Evolutionary conservation across 1,139 yeast genomes (phyloP).

Genomic region (Eremothecium cymbalariae): DNA sequence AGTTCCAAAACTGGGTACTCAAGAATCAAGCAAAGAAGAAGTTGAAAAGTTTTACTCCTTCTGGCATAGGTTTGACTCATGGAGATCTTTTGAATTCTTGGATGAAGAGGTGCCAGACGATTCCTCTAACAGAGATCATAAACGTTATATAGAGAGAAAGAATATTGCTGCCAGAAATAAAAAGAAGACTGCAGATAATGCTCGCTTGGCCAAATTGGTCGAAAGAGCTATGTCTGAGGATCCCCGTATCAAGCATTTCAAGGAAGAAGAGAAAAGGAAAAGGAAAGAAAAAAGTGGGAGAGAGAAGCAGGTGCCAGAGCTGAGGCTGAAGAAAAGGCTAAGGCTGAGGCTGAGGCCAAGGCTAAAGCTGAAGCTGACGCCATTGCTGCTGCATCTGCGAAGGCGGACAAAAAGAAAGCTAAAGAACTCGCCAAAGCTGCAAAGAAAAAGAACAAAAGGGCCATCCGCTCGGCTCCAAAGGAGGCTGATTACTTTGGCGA

Average conservation of each 20-base stretch:
- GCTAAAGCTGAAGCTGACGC: constrained; percentile 74
- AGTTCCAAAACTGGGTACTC: constrained; percentile 71
- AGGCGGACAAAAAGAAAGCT: constrained; percentile 73
- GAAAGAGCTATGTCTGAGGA: constrained; percentile 85
- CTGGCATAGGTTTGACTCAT: constrained; percentile 95
- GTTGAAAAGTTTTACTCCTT: constrained; percentile 84
- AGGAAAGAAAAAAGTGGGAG: constrained; percentile 95
- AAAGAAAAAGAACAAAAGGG: constrained; percentile 96
- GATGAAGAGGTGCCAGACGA: constrained; percentile 99
- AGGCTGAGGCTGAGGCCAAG: constrained; percentile 79
- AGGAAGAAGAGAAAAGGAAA: constrained; percentile 92
- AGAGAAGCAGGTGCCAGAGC: constrained; percentile 95
- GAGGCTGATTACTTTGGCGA: constrained; percentile 82
- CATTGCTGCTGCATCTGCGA: constrained; percentile 46
- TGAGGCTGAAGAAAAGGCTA: constrained; percentile 82
- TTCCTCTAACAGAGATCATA: constrained; percentile 97
- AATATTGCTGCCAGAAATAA: constrained; percentile 94
- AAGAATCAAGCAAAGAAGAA: constrained; percentile 63
- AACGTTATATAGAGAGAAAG: constrained; percentile 96
- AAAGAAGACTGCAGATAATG: constrained; percentile 96
- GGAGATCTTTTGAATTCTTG: constrained; percentile 97
- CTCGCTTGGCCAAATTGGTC: constrained; percentile 76
- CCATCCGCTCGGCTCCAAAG: constrained; percentile 74
- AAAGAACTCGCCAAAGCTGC: constrained; percentile 97
- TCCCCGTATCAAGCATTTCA: constrained; percentile 90